phyloP scores from a whole-genome alignment of 2,329 filamentous ascomycete species.

The Magnaporthiopsis poae region DNA sequence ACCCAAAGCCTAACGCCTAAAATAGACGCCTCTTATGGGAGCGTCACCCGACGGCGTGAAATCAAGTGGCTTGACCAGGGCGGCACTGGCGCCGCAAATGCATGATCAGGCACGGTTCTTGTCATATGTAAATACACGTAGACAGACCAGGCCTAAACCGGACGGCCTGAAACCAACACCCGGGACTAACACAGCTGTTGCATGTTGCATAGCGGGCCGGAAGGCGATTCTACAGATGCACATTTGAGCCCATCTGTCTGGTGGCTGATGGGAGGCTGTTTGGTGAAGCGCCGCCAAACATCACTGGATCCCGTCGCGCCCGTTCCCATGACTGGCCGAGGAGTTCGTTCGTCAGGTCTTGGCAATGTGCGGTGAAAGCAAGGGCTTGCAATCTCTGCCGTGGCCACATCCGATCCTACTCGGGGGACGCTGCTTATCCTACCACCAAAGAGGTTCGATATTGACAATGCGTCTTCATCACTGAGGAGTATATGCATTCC shows the following conservation, averaged over 20 bases:
- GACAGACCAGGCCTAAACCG: neutral
- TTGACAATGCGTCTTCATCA: neutral
- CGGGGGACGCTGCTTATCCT: neutral
- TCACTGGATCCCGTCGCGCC: neutral
- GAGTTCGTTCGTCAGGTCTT: neutral
- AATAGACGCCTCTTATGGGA: neutral
- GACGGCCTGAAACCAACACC: neutral
- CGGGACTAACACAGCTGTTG: neutral
- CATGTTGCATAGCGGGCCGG: neutral
- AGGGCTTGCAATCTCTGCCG: neutral
- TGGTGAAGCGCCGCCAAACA: neutral
- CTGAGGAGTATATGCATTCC: neutral
- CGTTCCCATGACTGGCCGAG: neutral
- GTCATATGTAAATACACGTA: neutral
- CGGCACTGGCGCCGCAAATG: neutral
- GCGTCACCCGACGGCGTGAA: neutral
- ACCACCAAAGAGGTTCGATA: neutral
- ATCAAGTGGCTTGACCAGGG: neutral
- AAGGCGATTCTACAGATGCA: neutral
- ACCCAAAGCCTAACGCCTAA: neutral
- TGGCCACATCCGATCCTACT: neutral
- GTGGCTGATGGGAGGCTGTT: neutral
- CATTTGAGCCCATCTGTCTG: neutral
- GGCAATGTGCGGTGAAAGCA: neutral
- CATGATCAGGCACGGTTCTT: neutral